Evolutionary conservation across 1,139 yeast species (phyloP), one percentile per base, ranked within the genome.

Genomic region (Pneumocystis jirovecii): DNA sequence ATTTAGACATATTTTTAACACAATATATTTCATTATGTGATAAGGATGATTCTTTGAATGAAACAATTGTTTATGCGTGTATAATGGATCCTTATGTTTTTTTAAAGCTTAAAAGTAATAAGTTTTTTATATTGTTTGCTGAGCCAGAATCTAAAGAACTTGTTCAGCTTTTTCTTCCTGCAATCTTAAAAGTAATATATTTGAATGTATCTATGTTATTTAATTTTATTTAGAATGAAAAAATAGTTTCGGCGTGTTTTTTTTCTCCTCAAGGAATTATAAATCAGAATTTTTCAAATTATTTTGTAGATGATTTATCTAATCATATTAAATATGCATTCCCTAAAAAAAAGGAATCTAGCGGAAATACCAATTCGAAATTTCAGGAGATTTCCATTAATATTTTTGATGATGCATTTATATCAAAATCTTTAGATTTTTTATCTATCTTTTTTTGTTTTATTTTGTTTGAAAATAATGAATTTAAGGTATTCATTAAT

Each of bases 1-100:
- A 21, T 67, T 66, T 39, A 66, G 57, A 64, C 19, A 50, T 59
- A 29, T 45, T 61, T 21, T 64, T 64, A 34, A 61, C 60, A 17
- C 64, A 64, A 57, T 57, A 21, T 34, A 56, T 35, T 29, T 62
- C 37, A 60, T 40, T 42, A 21, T 25, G 19, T 63, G 61, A 50
- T 60, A 10, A 50, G 15, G 29, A 44, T 25, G 17, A 25, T 50
- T 6, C 34, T 25, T 50, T 66, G 44, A 65, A 60, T 17, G 61
- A 66, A 31, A 64, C 61, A 17, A 61, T 84, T 45, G 79, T 83
- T 65, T 78, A 81, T 66, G 83, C 85, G 67, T 78, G 80, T 10
- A 76, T 84, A 65, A 78, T 69, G 15, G 74, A 71, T 59, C 71
- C 72, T 5, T 69, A 71, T 65, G 67, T 72, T 5, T 62, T 72